These are phyloP conservation scores for Xylaria acuta DNA, from an alignment of 495 filamentous ascomycete genomes.

Conservation along the genomic window DNA sequence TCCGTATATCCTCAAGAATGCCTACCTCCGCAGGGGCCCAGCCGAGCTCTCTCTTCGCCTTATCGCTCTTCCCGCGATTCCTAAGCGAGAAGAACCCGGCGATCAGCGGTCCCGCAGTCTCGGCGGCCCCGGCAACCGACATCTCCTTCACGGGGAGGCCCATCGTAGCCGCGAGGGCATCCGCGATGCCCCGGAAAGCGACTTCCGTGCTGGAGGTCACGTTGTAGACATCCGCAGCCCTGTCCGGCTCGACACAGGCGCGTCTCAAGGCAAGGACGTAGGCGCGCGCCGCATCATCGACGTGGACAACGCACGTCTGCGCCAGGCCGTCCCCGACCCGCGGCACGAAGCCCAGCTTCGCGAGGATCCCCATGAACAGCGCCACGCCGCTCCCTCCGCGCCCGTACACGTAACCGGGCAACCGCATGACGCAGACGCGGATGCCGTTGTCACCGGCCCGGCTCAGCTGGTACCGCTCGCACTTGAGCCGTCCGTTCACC, in stretches of 20 bases:
- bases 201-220: conserved; percentile 36
- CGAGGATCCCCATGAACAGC: conserved; percentile 36
- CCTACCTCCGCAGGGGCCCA: conserved; percentile 40
- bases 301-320: conserved; percentile 44
- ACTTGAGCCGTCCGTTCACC: conserved; percentile 33
- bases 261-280: conserved; percentile 45
- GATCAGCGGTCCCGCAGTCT: conserved; percentile 37
- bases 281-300: conserved; percentile 50
- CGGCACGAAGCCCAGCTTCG: conserved; percentile 31
- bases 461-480: conserved; percentile 33
- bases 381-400: conserved; percentile 46
- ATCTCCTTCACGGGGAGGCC: conserved; percentile 36
- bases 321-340: conserved; percentile 35
- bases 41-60: conserved; percentile 44
- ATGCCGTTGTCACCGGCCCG: conserved; percentile 37
- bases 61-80: conserved; percentile 41
- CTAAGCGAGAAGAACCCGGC: conserved; percentile 36
- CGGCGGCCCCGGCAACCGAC: conserved; percentile 33
- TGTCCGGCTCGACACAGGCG: conserved; percentile 8
- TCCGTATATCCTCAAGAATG: conserved; percentile 41
- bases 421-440: conserved; percentile 41
- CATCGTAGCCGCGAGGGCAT: conserved; percentile 38
- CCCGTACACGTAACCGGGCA: conserved; percentile 52
- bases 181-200: conserved; percentile 38
- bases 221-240: conserved; percentile 43